Percentiles rank a stretch among this genome's conserved stretches.
phyloP scores from a whole-genome alignment of 1,139 yeast genomes.

The Lodderomyces jiufengensis region DNA sequence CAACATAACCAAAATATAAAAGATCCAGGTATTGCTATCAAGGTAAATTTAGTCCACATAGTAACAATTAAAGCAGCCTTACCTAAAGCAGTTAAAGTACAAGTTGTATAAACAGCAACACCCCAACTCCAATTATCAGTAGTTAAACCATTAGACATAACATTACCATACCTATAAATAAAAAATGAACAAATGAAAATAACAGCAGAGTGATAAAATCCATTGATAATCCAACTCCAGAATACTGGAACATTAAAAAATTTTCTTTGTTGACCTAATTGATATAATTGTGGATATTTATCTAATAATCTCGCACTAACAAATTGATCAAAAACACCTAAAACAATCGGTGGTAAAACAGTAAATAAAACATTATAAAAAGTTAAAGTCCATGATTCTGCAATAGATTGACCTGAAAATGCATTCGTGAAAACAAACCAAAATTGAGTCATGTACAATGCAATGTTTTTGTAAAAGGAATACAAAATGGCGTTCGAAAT shows the following conservation, averaged over 20 bases:
- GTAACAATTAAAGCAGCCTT: slow-evolving; percentile 92
- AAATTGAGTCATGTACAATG: slow-evolving; percentile 95
- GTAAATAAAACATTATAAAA: slow-evolving; percentile 95
- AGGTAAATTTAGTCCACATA: slow-evolving; percentile 92
- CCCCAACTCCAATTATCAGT: slow-evolving; percentile 97
- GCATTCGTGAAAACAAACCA: slow-evolving; percentile 95
- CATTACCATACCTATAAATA: slow-evolving; percentile 68
- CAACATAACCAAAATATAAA: slow-evolving; percentile 77
- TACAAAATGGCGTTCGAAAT: slow-evolving; percentile 87
- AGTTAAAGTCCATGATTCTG: slow-evolving; percentile 97
- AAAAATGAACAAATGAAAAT: slow-evolving; percentile 71
- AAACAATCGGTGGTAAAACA: slow-evolving; percentile 90
- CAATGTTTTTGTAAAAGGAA: slow-evolving; percentile 93
- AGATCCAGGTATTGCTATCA: slow-evolving; percentile 94
- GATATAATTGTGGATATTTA: slow-evolving; percentile 89
- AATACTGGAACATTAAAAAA: slow-evolving; percentile 89
- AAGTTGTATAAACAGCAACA: slow-evolving; percentile 81
- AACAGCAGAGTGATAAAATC: slow-evolving; percentile 88
- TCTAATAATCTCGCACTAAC: slow-evolving; percentile 86
- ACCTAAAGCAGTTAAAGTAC: slow-evolving; percentile 85
- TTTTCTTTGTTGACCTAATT: slow-evolving; percentile 81
- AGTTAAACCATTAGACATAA: slow-evolving; percentile 63
- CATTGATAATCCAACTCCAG: slow-evolving; percentile 97
- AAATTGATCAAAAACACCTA: slow-evolving; percentile 96
- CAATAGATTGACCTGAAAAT: slow-evolving; percentile 92